These are phyloP conservation scores for Herpotrichia juniperi DNA, from an alignment of 2,329 filamentous ascomycete genomes.

Conservation along the genomic window DNA sequence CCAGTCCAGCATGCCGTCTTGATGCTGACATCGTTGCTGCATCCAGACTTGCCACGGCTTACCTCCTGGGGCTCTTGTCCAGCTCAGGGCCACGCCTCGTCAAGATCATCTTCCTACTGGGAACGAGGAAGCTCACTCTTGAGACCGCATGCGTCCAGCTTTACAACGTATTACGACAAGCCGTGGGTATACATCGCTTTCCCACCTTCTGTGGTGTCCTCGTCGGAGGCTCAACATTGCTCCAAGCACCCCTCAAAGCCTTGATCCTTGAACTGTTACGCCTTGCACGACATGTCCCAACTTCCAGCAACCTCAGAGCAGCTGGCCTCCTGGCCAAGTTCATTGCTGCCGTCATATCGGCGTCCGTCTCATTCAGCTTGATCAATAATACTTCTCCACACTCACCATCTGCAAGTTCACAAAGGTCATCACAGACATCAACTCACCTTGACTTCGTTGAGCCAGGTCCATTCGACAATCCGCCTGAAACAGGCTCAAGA, in stretches of 20 bases:
- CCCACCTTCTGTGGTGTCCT: conserved; percentile 59
- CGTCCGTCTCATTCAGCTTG: conserved; percentile 56
- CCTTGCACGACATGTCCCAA: conserved; percentile 17
- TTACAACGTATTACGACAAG: conserved; percentile 40
- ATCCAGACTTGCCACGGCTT: conserved; percentile 30
- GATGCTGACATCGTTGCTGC: neutral
- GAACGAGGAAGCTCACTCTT: conserved; percentile 22
- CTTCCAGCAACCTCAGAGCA: neutral
- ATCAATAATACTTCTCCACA: conserved; percentile 50
- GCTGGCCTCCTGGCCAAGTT: conserved; percentile 43
- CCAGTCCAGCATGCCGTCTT: neutral
- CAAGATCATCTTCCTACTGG: conserved; percentile 22
- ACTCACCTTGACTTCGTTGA: conserved; percentile 17
- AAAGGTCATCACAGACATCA: conserved; percentile 1
- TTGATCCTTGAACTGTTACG: conserved; percentile 13
- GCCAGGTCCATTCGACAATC: conserved; percentile 31
- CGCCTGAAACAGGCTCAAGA: conserved; percentile 19
- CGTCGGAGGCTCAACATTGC: conserved; percentile 58
- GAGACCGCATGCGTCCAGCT: conserved; percentile 26
- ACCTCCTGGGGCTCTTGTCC: conserved; percentile 34
- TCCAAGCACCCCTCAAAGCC: conserved; percentile 43
- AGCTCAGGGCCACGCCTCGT: conserved; percentile 30
- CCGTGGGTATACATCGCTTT: conserved; percentile 55
- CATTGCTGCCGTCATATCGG: conserved; percentile 53
- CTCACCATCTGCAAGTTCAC: conserved; percentile 1